Percentiles rank a stretch among this genome's conserved stretches.
Conservation (phyloP, 2,329 filamentous ascomycete genomes). For the Penicillium decumbens region DNA sequence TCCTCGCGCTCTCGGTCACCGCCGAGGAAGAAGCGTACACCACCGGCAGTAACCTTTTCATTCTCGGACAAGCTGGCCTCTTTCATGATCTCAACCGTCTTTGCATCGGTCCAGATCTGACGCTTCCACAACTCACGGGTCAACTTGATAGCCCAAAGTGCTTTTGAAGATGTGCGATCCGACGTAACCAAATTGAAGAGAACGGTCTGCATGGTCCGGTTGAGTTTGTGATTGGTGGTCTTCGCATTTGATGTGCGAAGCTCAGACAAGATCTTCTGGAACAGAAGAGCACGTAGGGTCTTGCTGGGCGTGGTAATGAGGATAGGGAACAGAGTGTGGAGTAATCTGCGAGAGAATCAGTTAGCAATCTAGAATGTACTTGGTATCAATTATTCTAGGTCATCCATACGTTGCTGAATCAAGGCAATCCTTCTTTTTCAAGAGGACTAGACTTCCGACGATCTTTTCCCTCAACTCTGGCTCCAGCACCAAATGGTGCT, state of each 20-base stretch:
- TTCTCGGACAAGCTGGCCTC: conserved; percentile 84
- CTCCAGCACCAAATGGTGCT: conserved; percentile 78
- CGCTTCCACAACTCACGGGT: conserved; percentile 94
- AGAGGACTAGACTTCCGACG: conserved; percentile 78
- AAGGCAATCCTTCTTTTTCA: conserved; percentile 87
- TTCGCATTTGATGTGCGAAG: conserved; percentile 83
- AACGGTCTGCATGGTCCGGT: conserved; percentile 87
- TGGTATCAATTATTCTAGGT: neutral
- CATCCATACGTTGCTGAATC: conserved; percentile 64
- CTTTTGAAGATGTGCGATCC: conserved; percentile 78
- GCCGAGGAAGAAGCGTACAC: conserved; percentile 89
- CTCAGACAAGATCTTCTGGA: conserved; percentile 88
- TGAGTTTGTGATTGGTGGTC: conserved; percentile 83
- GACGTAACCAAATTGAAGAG: conserved; percentile 86
- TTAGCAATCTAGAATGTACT: neutral
- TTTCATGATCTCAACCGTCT: conserved; percentile 97
- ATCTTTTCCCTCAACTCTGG: conserved; percentile 88
- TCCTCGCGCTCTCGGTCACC: conserved; percentile 96
- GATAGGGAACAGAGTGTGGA: conserved; percentile 92
- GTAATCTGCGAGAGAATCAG: conserved; percentile 45
- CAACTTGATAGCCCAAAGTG: conserved; percentile 92
- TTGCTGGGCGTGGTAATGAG: conserved; percentile 91
- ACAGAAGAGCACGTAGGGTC: conserved; percentile 73
- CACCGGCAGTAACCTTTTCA: conserved; percentile 83
- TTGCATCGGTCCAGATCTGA: conserved; percentile 91